Evolutionary conservation across 2,329 filamentous ascomycete species (phyloP), one percentile per base, ranked within the genome.

Genomic region (Coniochaeta prunicola): DNA sequence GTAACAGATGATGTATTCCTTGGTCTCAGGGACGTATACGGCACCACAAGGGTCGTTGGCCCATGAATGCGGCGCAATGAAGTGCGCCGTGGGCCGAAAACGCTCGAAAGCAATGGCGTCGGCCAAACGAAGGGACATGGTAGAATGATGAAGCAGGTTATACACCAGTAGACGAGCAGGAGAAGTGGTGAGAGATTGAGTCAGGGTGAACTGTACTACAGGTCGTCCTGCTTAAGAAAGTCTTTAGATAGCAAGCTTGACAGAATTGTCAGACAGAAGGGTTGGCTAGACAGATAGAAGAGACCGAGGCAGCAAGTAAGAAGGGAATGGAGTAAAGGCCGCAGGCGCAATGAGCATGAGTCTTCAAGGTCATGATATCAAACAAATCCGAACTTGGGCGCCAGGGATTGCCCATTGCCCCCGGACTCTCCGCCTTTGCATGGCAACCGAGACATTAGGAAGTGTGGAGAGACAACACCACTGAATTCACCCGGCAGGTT

Each of bases 41-140:
- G 48, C 48, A 30, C 48, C 48, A 15, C 48, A 53, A 12, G 48
- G 48, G 48, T 53, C 48, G 48, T 53, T 53, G 26, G 48, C 26
- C 48, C 48, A 53, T 33, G 48, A 53, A 26, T 53, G 48, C 48
- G 48, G 48, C n/a, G 48, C 48, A 33, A 53, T 31, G 13, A 53
- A 53, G 13, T 53, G 48, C n/a, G n/a, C 21, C 13, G 53, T 42
- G 24, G 26, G 24, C 30, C 57, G 21, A n/a, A 55, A 19, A 26
- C 40, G 45, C 15, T 34, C 24, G 48, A 53, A 53, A 30, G 48
- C 48, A 24, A 42, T 50, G 13, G 19, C 13, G 19, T 5, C 36
- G 36, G 15, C 15, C 5, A 45, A 45, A 9, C 21, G 19, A 24
- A 21, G 10, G 19, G 5, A 24, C 40, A 12, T 15, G 24, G 12